These are phyloP conservation scores for Pyricularia sp. DNA, from an alignment of 2,329 filamentous ascomycete species.

Conservation along the genomic window DNA sequence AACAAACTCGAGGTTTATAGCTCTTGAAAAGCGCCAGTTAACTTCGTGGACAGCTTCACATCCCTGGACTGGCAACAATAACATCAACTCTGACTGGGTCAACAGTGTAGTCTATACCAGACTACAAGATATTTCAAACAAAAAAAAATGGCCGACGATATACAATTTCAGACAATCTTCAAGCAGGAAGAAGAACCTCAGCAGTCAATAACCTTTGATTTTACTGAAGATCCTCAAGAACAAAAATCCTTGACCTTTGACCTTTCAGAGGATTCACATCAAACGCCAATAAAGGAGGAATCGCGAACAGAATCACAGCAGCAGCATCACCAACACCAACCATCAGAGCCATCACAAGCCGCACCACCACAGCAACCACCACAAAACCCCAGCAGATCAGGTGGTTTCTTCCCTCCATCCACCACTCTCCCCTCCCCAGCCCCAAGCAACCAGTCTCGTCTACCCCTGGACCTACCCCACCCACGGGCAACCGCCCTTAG, in stretches of 20 bases:
- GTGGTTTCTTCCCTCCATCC: constrained; percentile 39
- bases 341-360: background rate
- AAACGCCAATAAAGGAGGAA: constrained; percentile 11
- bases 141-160: background rate
- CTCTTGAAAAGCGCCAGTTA: background rate
- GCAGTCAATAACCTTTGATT: background rate
- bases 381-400: constrained; percentile 20
- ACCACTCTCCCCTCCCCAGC: constrained; percentile 43
- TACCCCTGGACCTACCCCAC: constrained; percentile 37
- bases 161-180: background rate
- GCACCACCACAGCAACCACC: constrained; percentile 9
- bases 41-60: background rate
- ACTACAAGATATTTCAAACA: background rate
- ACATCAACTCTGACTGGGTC: background rate
- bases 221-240: background rate
- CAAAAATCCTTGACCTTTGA: background rate
- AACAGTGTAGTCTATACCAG: background rate
- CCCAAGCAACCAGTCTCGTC: constrained; percentile 31
- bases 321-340: too few species aligned
- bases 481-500: constrained; percentile 42
- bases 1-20: background rate
- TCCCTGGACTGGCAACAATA: background rate
- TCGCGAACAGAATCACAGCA: background rate
- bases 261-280: constrained; percentile 1
- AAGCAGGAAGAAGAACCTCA: background rate